phyloP scores from a whole-genome alignment of 805 yeast genomes.

The Starmerella cellae region DNA sequence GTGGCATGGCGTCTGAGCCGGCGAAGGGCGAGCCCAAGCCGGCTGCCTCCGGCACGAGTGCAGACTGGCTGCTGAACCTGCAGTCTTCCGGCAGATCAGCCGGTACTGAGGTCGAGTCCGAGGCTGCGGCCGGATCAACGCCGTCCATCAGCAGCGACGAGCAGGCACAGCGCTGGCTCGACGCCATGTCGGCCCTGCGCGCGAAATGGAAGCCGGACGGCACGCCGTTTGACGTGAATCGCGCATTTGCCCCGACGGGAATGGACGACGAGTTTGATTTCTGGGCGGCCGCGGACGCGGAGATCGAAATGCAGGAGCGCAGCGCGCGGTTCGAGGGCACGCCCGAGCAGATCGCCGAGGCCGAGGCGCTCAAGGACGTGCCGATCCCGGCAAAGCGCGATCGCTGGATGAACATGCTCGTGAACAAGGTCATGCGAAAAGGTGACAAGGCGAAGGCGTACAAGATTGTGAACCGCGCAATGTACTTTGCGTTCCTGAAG shows the following conservation, averaged over 20 bases:
- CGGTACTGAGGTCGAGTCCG: background rate
- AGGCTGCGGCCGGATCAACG: background rate
- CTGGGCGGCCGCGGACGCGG: slow-evolving; percentile 18
- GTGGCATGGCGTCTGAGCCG: background rate
- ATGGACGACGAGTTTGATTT: slow-evolving; percentile 26
- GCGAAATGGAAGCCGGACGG: slow-evolving; percentile 30
- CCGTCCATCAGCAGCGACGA: slow-evolving; percentile 1
- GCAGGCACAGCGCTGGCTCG: slow-evolving; percentile 32
- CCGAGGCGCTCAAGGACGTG: slow-evolving; percentile 35
- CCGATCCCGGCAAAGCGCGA: slow-evolving; percentile 53
- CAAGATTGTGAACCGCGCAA: slow-evolving; percentile 56
- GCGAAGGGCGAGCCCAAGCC: background rate
- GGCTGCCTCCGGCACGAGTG: slow-evolving; percentile 7
- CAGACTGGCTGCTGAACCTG: slow-evolving; percentile 16
- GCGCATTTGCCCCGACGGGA: slow-evolving; percentile 33
- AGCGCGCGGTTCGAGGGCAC: slow-evolving; percentile 24
- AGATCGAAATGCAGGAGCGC: slow-evolving; percentile 22
- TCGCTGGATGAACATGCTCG: slow-evolving; percentile 61
- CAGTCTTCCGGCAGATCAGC: background rate
- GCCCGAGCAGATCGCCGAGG: slow-evolving; percentile 49
- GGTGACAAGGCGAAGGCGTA: slow-evolving; percentile 79
- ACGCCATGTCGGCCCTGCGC: slow-evolving; percentile 31
- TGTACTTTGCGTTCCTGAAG: slow-evolving; percentile 63
- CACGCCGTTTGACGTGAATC: slow-evolving; percentile 29
- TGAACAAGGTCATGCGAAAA: slow-evolving; percentile 80